Conservation (phyloP, 164 flowering plant genomes). For the Buxus sempervirens region DNA sequence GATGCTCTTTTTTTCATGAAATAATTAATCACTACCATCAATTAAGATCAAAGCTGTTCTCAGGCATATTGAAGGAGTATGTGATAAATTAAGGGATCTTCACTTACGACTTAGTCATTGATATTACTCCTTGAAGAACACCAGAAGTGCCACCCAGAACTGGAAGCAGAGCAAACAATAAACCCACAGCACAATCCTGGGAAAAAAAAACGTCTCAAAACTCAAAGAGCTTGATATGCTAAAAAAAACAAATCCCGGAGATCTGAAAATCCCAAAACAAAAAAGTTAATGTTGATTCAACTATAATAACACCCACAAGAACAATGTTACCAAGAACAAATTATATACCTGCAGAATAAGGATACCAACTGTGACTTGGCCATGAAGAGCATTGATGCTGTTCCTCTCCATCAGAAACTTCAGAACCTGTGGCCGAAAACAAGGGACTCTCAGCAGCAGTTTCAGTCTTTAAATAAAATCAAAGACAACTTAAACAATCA, state of each 20-base stretch:
- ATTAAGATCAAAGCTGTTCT: no score
- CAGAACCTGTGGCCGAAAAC: conserved; percentile 52
- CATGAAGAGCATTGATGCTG: conserved; percentile 78
- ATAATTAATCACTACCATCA: no score
- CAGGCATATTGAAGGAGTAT: no score
- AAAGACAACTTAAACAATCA: no score
- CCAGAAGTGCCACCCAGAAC: conserved; percentile 94
- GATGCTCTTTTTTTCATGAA: no score
- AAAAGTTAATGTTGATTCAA: no score
- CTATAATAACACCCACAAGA: no score
- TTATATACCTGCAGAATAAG: conserved; percentile 82
- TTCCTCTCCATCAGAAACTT: conserved; percentile 98
- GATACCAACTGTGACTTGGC: conserved; percentile 91
- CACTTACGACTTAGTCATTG: conserved; percentile 67
- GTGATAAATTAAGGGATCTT: no score
- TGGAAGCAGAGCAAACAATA: conserved; percentile 95
- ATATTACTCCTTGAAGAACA: conserved; percentile 83
- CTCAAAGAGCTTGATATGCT: neutral
- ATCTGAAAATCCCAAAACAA: no score
- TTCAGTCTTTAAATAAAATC: no score
- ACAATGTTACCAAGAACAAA: neutral
- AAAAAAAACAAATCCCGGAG: no score
- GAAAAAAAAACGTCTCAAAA: conserved; percentile 13
- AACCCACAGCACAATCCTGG: conserved; percentile 98
- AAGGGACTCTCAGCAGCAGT: neutral